Evolutionary conservation across 208 protist genomes (phyloP).

Genomic region (Crithidia brevicula): DNA sequence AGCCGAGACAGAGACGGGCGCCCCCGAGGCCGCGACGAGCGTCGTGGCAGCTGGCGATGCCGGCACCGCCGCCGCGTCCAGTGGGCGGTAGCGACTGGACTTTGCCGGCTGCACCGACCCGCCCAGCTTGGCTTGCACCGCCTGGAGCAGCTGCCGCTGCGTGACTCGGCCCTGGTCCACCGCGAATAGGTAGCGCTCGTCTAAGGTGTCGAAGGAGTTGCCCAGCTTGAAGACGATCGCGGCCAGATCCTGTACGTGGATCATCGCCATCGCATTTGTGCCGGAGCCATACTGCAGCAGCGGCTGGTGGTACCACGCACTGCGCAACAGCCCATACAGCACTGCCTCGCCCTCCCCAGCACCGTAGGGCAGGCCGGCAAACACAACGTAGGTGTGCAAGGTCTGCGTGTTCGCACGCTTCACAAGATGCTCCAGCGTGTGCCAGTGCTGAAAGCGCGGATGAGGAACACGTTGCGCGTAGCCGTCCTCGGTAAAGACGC

Average conservation of each 20-base stretch:
- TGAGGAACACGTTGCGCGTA: slow-evolving; percentile 87
- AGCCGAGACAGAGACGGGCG: no score
- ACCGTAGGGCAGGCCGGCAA: slow-evolving; percentile 92
- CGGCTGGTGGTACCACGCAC: slow-evolving; percentile 75
- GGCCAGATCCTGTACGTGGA: slow-evolving; percentile 93
- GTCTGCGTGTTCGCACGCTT: slow-evolving; percentile 90
- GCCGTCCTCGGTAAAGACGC: slow-evolving; percentile 88
- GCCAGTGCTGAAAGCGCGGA: slow-evolving; percentile 82
- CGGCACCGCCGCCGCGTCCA: neutral
- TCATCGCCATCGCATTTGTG: slow-evolving; percentile 90
- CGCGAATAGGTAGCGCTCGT: slow-evolving; percentile 91
- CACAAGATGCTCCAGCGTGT: slow-evolving; percentile 86
- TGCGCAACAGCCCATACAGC: slow-evolving; percentile 63
- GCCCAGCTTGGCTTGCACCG: slow-evolving; percentile 67
- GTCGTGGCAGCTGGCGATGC: neutral
- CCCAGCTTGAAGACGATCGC: slow-evolving; percentile 72
- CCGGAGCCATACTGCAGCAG: slow-evolving; percentile 83
- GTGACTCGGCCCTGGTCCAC: slow-evolving; percentile 91
- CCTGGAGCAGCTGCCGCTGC: slow-evolving; percentile 72
- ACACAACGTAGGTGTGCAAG: slow-evolving; percentile 92
- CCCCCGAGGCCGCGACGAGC: no score
- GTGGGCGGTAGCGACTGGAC: neutral
- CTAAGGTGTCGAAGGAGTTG: slow-evolving; percentile 72
- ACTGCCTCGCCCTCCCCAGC: slow-evolving; percentile 68
- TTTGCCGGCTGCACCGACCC: slow-evolving; percentile 39